These are phyloP conservation scores for Piper longum DNA, from an alignment of 164 flowering plant genomes.

Conservation along the genomic window DNA sequence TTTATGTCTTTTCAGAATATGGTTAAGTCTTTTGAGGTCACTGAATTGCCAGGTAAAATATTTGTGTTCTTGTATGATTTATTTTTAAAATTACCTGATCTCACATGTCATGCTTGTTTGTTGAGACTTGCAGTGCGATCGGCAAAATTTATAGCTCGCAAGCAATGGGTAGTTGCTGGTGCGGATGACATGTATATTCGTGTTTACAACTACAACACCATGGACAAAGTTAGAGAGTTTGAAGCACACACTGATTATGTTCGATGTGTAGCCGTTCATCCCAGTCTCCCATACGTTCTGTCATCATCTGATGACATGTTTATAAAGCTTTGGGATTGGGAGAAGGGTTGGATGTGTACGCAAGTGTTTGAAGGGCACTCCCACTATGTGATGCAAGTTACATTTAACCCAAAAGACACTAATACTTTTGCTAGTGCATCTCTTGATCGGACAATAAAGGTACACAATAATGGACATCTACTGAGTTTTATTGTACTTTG, in stretches of 20 bases:
- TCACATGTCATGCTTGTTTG: not conserved
- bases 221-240: slow-evolving; percentile 87
- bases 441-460: slow-evolving; percentile 95
- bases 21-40: slow-evolving; percentile 90
- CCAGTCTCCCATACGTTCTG: slow-evolving; percentile 74
- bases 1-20: slow-evolving; percentile 44
- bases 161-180: slow-evolving; percentile 96
- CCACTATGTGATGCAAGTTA: slow-evolving; percentile 97
- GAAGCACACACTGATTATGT: slow-evolving; percentile 92
- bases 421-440: slow-evolving; percentile 96
- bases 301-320: slow-evolving; percentile 97
- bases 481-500: not conserved
- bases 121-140: slow-evolving; percentile 57
- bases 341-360: slow-evolving; percentile 79
- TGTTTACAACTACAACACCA: slow-evolving; percentile 91
- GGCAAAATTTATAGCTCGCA: slow-evolving; percentile 79
- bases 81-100: not conserved
- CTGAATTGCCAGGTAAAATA: slow-evolving; percentile 72
- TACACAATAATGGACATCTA: slow-evolving; percentile 4
- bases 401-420: slow-evolving; percentile 91
- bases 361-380: slow-evolving; percentile 94
- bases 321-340: slow-evolving; percentile 97
- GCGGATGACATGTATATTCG: slow-evolving; percentile 96
- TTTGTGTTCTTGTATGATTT: no score
- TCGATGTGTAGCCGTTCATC: slow-evolving; percentile 84